These are phyloP conservation scores for Aspergillus niger DNA, from an alignment of 2,329 filamentous ascomycete genomes.

Conservation along the genomic window DNA sequence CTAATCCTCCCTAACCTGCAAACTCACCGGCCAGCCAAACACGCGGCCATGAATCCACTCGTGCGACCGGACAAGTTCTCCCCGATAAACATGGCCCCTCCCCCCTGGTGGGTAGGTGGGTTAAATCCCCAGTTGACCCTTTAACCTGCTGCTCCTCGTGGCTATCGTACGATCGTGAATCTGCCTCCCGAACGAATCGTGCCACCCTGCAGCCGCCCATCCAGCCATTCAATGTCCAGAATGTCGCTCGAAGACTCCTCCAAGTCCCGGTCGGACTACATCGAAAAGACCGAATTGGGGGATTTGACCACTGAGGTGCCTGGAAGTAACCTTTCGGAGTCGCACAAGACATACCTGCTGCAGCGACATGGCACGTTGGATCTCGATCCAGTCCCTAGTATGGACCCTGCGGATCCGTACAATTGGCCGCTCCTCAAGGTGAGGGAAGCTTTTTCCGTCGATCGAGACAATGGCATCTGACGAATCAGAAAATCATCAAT, in stretches of 20 bases:
- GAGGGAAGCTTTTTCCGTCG: background rate
- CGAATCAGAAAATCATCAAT: constrained; percentile 34
- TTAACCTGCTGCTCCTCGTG: no score
- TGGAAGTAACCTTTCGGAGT: background rate
- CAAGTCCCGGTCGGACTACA: background rate
- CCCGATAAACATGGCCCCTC: background rate
- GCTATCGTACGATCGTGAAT: background rate
- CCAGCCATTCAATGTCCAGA: no score
- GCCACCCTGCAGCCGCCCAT: background rate
- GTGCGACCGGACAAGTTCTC: no score
- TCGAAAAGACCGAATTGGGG: constrained; percentile 1
- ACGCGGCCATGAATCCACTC: background rate
- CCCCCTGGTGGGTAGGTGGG: background rate
- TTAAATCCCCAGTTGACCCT: no score
- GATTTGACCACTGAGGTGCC: background rate
- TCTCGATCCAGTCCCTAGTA: constrained; percentile 12
- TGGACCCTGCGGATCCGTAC: constrained; percentile 16
- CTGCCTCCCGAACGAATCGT: background rate
- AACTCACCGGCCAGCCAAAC: no score
- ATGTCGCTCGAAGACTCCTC: background rate
- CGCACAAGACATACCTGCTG: background rate
- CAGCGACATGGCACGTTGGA: constrained; percentile 12
- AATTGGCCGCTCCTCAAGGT: constrained; percentile 13
- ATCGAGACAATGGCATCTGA: background rate
- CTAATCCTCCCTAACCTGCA: no score